These are phyloP conservation scores for Parathielavia appendiculata DNA, from an alignment of 495 filamentous ascomycete genomes.

Conservation along the genomic window DNA sequence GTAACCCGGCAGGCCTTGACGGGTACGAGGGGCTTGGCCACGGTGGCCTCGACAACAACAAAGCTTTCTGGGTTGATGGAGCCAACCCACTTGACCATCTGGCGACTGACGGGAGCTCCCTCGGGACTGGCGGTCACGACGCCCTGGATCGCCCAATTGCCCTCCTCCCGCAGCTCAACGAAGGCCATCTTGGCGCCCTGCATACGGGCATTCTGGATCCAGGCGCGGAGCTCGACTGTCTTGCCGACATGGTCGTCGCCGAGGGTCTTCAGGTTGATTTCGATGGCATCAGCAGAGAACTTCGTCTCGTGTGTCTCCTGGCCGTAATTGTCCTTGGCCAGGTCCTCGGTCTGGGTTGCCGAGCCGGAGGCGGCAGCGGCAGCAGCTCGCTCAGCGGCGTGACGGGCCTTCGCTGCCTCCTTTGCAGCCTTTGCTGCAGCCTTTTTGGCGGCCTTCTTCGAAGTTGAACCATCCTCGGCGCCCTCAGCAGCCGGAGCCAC, in stretches of 20 bases:
- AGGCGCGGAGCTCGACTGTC: constrained; percentile 72
- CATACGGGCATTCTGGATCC: constrained; percentile 78
- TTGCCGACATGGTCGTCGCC: constrained; percentile 60
- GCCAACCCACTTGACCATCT: constrained; percentile 92
- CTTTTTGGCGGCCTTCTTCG: constrained; percentile 56
- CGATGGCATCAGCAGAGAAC: constrained; percentile 32
- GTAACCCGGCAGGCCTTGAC: constrained; percentile 75
- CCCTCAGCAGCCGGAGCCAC: constrained; percentile 18
- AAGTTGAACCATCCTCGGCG: constrained; percentile 28
- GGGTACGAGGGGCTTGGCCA: constrained; percentile 74
- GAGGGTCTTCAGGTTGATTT: constrained; percentile 50
- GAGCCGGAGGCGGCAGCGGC: constrained; percentile 40
- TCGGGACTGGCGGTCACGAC: constrained; percentile 54
- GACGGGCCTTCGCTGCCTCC: constrained; percentile 48
- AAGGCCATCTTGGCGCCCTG: constrained; percentile 92
- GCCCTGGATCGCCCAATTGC: constrained; percentile 72
- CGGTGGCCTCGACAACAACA: constrained; percentile 71
- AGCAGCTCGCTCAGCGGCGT: constrained; percentile 48
- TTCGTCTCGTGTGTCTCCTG: constrained; percentile 33
- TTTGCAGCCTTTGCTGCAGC: constrained; percentile 51
- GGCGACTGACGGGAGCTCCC: constrained; percentile 55
- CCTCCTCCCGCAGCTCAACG: constrained; percentile 79
- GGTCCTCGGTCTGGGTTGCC: constrained; percentile 58
- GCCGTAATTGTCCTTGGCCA: constrained; percentile 67
- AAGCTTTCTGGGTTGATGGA: constrained; percentile 76